Evolutionary conservation across 257 asterid genomes (phyloP).

Genomic region (Solanum rostratum): DNA sequence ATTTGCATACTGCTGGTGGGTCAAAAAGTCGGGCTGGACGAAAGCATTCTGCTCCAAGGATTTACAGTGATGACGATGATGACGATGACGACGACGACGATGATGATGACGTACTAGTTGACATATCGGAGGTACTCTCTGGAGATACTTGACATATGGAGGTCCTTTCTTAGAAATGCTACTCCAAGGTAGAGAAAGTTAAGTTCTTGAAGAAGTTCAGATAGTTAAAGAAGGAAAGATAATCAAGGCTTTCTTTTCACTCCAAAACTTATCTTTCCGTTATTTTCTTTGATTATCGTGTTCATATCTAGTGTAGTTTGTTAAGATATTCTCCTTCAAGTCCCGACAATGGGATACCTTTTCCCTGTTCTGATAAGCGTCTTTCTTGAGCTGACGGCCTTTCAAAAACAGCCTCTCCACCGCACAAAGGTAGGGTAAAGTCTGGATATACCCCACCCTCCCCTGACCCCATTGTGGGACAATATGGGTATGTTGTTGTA

Average conservation of each 20-base stretch:
- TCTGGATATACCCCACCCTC: background rate
- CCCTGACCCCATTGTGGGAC: background rate
- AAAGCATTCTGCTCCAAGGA: background rate
- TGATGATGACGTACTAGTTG: background rate
- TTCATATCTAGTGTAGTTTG: background rate
- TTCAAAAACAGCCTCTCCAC: background rate
- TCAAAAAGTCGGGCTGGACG: background rate
- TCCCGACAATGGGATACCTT: background rate
- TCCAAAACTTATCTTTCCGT: background rate
- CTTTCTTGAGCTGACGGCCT: background rate
- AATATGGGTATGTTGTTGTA: background rate
- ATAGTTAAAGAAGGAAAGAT: background rate
- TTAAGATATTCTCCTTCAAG: background rate
- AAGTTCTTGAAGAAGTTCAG: background rate
- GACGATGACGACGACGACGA: background rate
- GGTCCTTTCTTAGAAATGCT: background rate
- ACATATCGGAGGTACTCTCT: background rate
- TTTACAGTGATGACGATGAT: background rate
- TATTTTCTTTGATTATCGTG: background rate
- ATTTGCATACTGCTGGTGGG: background rate
- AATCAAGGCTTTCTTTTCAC: background rate
- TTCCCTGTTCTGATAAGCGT: background rate
- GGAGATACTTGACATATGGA: background rate
- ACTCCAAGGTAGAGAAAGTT: background rate
- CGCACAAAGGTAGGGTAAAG: background rate